phyloP scores from a whole-genome alignment of 1,284 basidiomycete species.

The Microbotryum lychnidis-dioicae region DNA sequence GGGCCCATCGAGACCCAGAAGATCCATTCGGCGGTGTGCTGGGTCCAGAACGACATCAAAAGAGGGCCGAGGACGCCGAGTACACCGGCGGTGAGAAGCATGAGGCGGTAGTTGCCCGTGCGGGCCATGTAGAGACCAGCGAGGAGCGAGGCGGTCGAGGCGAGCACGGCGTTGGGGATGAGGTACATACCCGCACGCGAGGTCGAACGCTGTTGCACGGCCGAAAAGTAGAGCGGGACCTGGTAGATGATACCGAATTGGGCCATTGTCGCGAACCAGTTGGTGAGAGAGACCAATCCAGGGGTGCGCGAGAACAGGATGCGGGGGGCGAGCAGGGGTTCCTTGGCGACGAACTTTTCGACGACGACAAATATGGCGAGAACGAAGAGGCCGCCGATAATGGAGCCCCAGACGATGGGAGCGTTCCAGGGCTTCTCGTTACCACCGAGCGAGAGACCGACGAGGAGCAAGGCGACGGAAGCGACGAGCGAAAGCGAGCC shows the following conservation, averaged over 20 bases:
- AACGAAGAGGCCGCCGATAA: slow-evolving; percentile 54
- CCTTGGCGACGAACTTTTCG: slow-evolving; percentile 44
- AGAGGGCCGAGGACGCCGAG: slow-evolving; percentile 39
- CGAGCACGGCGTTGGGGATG: slow-evolving; percentile 38
- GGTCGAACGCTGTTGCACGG: slow-evolving; percentile 39
- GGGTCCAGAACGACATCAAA: slow-evolving; percentile 40
- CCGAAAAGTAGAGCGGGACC: slow-evolving; percentile 40
- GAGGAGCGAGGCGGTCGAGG: slow-evolving; percentile 40
- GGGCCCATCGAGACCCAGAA: slow-evolving; percentile 37
- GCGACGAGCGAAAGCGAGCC: slow-evolving; percentile 41
- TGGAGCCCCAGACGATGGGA: slow-evolving; percentile 64
- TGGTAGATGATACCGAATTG: slow-evolving; percentile 41
- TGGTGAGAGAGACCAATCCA: slow-evolving; percentile 40
- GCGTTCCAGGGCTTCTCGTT: slow-evolving; percentile 51
- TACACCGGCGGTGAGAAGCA: slow-evolving; percentile 37
- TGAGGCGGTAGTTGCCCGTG: slow-evolving; percentile 39
- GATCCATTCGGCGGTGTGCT: slow-evolving; percentile 33
- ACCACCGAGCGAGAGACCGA: slow-evolving; percentile 36
- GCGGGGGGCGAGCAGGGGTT: slow-evolving; percentile 41
- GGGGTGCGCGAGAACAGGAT: slow-evolving; percentile 41
- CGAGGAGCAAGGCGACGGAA: slow-evolving; percentile 38
- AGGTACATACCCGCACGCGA: slow-evolving; percentile 40
- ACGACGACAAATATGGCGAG: slow-evolving; percentile 47
- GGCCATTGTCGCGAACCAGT: slow-evolving; percentile 41
- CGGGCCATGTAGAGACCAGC: slow-evolving; percentile 41